These are phyloP conservation scores for Herpotrichia juniperi DNA, from an alignment of 2,329 filamentous ascomycete genomes.

Conservation along the genomic window DNA sequence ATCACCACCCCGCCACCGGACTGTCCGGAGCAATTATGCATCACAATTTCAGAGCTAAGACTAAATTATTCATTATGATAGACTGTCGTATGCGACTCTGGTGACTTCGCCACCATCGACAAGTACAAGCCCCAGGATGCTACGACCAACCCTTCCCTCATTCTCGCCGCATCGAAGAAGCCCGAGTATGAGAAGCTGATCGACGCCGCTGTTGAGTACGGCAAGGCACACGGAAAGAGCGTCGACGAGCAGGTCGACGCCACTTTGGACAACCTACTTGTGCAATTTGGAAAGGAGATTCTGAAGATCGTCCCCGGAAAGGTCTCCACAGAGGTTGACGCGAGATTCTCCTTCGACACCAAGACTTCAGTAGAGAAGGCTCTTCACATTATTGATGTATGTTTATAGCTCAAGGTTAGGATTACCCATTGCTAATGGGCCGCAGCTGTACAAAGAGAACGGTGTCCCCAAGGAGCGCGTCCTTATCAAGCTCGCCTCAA, in stretches of 20 bases:
- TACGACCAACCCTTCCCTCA: slow-evolving; percentile 98
- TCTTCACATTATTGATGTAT: slow-evolving; percentile 92
- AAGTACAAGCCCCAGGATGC: slow-evolving; percentile 99
- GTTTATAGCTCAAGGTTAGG: slow-evolving; percentile 30
- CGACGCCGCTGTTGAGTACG: slow-evolving; percentile 81
- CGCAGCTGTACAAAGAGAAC: slow-evolving; percentile 88
- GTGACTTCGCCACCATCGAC: slow-evolving; percentile 83
- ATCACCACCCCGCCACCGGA: slow-evolving; percentile 15
- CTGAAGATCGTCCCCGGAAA: slow-evolving; percentile 96
- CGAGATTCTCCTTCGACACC: slow-evolving; percentile 93
- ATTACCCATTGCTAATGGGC: slow-evolving; percentile 22
- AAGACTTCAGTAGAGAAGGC: slow-evolving; percentile 93
- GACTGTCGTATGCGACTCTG: slow-evolving; percentile 97
- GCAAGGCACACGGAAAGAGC: slow-evolving; percentile 73
- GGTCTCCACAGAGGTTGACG: slow-evolving; percentile 98
- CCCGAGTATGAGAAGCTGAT: slow-evolving; percentile 92
- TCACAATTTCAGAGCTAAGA: slow-evolving; percentile 12
- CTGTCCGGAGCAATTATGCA: slow-evolving; percentile 19
- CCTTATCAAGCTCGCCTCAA: slow-evolving; percentile 98
- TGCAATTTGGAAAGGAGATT: slow-evolving; percentile 98
- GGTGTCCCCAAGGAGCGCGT: slow-evolving; percentile 93
- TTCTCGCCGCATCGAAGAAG: slow-evolving; percentile 98
- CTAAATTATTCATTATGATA: slow-evolving; percentile 43
- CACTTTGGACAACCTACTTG: slow-evolving; percentile 90
- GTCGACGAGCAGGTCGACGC: slow-evolving; percentile 85